phyloP scores from a whole-genome alignment of 768 basidiomycete genomes.

The Trametes coccinea region DNA sequence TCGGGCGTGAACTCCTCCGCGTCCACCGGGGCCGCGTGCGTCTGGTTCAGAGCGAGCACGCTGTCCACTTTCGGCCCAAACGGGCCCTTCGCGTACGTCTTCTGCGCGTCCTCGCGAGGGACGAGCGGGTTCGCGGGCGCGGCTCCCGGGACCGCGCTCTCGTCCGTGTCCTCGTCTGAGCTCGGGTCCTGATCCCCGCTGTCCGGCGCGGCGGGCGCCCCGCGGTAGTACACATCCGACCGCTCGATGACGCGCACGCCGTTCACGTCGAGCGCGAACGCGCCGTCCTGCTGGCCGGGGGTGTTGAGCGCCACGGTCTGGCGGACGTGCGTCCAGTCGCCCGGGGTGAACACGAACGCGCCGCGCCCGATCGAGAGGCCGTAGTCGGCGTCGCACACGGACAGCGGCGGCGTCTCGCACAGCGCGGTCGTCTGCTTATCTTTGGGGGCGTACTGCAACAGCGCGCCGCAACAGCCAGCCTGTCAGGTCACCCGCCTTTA shows the following conservation, averaged over 20 bases:
- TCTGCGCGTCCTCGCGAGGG: background rate
- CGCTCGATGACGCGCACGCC: slow-evolving; percentile 53
- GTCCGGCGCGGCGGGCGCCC: slow-evolving; percentile 27
- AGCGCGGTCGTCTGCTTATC: slow-evolving; percentile 61
- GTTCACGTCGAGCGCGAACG: slow-evolving; percentile 64
- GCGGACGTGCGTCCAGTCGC: slow-evolving; percentile 69
- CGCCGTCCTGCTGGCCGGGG: slow-evolving; percentile 68
- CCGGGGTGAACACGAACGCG: slow-evolving; percentile 59
- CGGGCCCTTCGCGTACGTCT: background rate
- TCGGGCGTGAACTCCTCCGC: slow-evolving; percentile 3
- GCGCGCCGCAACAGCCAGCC: background rate
- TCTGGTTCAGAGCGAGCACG: background rate
- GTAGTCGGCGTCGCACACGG: slow-evolving; percentile 64
- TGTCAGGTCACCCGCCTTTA: background rate
- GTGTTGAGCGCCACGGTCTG: slow-evolving; percentile 76
- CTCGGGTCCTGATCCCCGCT: background rate
- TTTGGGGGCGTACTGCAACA: slow-evolving; percentile 69
- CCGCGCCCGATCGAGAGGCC: slow-evolving; percentile 78
- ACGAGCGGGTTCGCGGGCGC: too few relatives aligned
- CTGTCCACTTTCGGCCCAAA: slow-evolving; percentile 5
- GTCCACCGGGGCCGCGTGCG: background rate
- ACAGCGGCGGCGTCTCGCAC: slow-evolving; percentile 55
- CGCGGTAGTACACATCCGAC: slow-evolving; percentile 63
- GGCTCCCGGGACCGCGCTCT: background rate
- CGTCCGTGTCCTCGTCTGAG: background rate